phyloP scores from a whole-genome alignment of 805 yeast species.

The Schizosaccharomyces pombe region ASM294v3 CU329670.1:3622001-3622500 shows the following conservation, averaged over 20 bases:
- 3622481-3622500: slow-evolving; percentile 92
- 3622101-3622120: slow-evolving; percentile 51
- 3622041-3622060: slow-evolving; percentile 84
- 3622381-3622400: slow-evolving; percentile 81
- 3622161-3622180: slow-evolving; percentile 97
- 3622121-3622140: slow-evolving; percentile 73
- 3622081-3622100: not conserved
- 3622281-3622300: slow-evolving; percentile 70
- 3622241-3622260: slow-evolving; percentile 76
- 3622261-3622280: slow-evolving; percentile 96
- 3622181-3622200: slow-evolving; percentile 76
- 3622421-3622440: slow-evolving; percentile 71
- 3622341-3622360: slow-evolving; percentile 90
- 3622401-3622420: slow-evolving; percentile 54
- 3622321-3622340: slow-evolving; percentile 72
- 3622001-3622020: slow-evolving; percentile 74
- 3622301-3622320: slow-evolving; percentile 95
- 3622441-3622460: slow-evolving; percentile 44
- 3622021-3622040: slow-evolving; percentile 93
- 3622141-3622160: slow-evolving; percentile 88
- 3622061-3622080: not conserved
- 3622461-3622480: slow-evolving; percentile 70
- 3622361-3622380: slow-evolving; percentile 93
- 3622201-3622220: slow-evolving; percentile 34
- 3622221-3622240: slow-evolving; percentile 79